Conservation (phyloP, 495 filamentous ascomycete species). For the Pseudomonodictys pantanalensis region DNA sequence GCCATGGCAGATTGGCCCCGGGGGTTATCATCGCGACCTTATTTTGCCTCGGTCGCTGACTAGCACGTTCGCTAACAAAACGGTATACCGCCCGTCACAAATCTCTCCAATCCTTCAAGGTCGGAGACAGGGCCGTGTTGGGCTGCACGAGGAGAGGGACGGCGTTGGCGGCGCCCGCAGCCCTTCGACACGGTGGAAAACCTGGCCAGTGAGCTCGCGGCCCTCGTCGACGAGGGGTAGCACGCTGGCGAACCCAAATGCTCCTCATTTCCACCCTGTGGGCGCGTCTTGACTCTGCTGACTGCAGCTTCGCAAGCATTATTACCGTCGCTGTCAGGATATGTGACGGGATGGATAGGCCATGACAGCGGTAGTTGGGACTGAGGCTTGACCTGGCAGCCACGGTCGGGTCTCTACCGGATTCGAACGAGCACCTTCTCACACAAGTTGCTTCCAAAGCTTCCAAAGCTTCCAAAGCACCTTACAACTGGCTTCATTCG, state of each 20-base stretch:
- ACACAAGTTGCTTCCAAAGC: no score
- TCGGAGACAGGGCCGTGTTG: no score
- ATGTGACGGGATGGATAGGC: neutral
- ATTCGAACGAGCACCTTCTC: neutral
- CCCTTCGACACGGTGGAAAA: neutral
- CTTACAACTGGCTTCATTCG: no score
- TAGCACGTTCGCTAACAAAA: no score
- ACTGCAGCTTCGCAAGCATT: conserved; percentile 24
- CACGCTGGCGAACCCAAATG: neutral
- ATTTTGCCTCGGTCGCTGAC: no score
- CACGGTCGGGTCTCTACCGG: neutral
- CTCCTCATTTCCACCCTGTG: conserved; percentile 27
- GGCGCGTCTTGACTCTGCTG: conserved; percentile 14
- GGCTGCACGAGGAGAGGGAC: no score
- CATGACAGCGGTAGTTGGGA: neutral
- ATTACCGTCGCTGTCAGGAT: neutral
- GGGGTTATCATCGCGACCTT: no score
- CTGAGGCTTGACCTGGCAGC: no score
- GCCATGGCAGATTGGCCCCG: no score
- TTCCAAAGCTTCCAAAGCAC: no score
- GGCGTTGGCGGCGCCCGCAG: neutral
- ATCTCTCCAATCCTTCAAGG: no score
- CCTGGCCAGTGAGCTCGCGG: neutral
- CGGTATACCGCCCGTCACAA: no score
- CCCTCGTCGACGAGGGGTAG: neutral